These are phyloP conservation scores for Talaromyces sp. DNA, from an alignment of 2,329 filamentous ascomycete genomes.

Conservation along the genomic window DNA sequence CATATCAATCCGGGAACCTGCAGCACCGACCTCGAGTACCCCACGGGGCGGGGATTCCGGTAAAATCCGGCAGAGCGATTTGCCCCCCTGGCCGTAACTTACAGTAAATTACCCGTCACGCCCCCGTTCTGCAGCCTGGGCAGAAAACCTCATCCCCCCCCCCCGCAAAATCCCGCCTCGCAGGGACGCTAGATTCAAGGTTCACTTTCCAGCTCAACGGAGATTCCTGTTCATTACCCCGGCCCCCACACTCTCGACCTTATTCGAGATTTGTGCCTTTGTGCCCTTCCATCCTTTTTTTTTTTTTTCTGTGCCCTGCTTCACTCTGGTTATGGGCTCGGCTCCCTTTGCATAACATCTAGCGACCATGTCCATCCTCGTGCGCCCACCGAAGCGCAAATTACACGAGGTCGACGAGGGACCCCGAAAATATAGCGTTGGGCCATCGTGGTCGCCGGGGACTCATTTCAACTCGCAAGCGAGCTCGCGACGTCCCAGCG, in stretches of 20 bases:
- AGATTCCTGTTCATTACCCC: not conserved
- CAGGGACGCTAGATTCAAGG: not conserved
- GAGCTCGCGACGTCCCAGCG: constrained; percentile 17
- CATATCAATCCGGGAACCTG: not conserved
- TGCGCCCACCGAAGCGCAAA: constrained; percentile 37
- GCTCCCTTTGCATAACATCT: not conserved
- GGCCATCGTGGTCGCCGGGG: not conserved
- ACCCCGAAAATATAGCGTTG: constrained; percentile 17
- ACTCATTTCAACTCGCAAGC: constrained; percentile 1
- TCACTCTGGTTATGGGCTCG: constrained; percentile 16
- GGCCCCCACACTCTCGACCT: not conserved
- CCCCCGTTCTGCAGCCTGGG: not conserved
- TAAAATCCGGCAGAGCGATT: not conserved
- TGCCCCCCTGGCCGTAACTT: not conserved
- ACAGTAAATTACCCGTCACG: not conserved
- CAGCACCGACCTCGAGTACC: not conserved
- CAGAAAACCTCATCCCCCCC: constrained; percentile 3
- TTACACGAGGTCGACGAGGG: constrained; percentile 29
- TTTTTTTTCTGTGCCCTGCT: not conserved
- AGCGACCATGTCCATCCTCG: constrained; percentile 34
- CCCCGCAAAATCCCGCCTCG: not conserved
- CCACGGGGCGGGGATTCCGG: constrained; percentile 1
- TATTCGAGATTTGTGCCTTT: not conserved
- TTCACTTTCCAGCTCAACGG: not conserved
- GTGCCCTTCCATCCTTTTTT: not conserved